Evolutionary conservation across 768 basidiomycete genomes (phyloP).

Genomic region (Mrakia frigida): DNA sequence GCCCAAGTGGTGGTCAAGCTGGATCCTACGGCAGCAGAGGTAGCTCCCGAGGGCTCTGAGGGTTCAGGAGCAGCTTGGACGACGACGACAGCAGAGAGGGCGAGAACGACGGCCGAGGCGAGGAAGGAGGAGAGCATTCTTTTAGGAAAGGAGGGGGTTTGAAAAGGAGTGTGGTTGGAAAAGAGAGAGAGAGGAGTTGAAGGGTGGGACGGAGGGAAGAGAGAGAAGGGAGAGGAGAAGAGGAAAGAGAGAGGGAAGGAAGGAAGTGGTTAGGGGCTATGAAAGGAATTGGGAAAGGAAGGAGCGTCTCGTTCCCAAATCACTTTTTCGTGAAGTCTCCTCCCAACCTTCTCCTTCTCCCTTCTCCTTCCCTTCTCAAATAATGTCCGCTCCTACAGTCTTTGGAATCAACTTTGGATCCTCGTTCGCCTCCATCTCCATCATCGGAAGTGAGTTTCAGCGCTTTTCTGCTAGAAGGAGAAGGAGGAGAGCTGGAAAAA

Average conservation of each 20-base stretch:
- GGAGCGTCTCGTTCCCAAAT: background rate
- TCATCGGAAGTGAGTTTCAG: conserved; percentile 59
- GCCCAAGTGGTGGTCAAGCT: conserved; percentile 24
- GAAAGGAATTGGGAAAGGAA: background rate
- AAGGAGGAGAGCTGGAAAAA: too few relatives aligned
- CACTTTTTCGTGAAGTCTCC: background rate
- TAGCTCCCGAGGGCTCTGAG: background rate
- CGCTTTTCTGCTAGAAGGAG: background rate
- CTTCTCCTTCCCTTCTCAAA: background rate
- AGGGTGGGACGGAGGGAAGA: too few relatives aligned
- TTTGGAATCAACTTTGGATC: conserved; percentile 96
- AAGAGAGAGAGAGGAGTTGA: background rate
- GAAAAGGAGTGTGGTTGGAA: background rate
- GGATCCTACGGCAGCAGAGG: conserved; percentile 23
- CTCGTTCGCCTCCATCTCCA: conserved; percentile 88
- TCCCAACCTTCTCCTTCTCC: background rate
- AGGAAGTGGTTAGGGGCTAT: background rate
- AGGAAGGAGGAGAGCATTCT: background rate
- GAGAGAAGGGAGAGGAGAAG: background rate
- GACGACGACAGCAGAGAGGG: background rate
- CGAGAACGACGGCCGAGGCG: background rate
- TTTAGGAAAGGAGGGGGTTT: too few relatives aligned
- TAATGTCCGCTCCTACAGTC: conserved; percentile 31
- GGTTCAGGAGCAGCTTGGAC: conserved; percentile 5
- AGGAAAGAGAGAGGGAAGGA: background rate